A percentile compares a stretch with the other conserved stretches of the same genome.
Conservation (phyloP, 495 filamentous ascomycete genomes). For the Penicillium canariense region DNA sequence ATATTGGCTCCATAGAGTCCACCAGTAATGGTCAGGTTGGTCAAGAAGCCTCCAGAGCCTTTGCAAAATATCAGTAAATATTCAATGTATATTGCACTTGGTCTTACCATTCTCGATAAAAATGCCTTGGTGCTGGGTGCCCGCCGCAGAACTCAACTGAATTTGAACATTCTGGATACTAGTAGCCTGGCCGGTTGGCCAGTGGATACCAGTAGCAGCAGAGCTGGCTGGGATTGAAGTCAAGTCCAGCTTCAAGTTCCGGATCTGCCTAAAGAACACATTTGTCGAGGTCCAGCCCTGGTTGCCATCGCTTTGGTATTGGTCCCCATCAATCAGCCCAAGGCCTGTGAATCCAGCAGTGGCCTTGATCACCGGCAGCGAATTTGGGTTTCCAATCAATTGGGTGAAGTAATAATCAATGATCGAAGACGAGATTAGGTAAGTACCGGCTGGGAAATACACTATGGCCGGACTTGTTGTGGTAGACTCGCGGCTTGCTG, state of each 20-base stretch:
- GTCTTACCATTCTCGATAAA: slow-evolving; percentile 69
- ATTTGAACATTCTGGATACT: slow-evolving; percentile 78
- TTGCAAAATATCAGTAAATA: neutral
- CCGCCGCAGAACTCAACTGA: slow-evolving; percentile 56
- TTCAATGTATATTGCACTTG: slow-evolving; percentile 9
- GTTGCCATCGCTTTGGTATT: slow-evolving; percentile 47
- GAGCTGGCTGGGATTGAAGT: slow-evolving; percentile 56
- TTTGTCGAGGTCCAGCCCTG: slow-evolving; percentile 60
- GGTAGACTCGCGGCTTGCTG: slow-evolving; percentile 41
- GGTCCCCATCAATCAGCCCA: slow-evolving; percentile 68
- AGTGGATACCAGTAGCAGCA: slow-evolving; percentile 67
- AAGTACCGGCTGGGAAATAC: slow-evolving; percentile 64
- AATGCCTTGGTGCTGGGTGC: slow-evolving; percentile 68
- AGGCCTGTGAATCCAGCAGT: slow-evolving; percentile 60
- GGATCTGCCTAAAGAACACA: slow-evolving; percentile 74
- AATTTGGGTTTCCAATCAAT: slow-evolving; percentile 65
- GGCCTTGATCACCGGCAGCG: slow-evolving; percentile 63
- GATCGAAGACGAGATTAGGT: slow-evolving; percentile 56
- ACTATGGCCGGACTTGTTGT: slow-evolving; percentile 59
- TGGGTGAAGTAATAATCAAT: slow-evolving; percentile 62
- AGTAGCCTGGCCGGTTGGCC: slow-evolving; percentile 71
- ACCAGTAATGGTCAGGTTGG: slow-evolving; percentile 64
- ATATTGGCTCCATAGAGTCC: slow-evolving; percentile 62
- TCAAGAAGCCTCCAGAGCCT: slow-evolving; percentile 71
- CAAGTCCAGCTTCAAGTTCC: slow-evolving; percentile 74